Evolutionary conservation across 768 basidiomycete species (phyloP).

Genomic region (Podaxis sp.): DNA sequence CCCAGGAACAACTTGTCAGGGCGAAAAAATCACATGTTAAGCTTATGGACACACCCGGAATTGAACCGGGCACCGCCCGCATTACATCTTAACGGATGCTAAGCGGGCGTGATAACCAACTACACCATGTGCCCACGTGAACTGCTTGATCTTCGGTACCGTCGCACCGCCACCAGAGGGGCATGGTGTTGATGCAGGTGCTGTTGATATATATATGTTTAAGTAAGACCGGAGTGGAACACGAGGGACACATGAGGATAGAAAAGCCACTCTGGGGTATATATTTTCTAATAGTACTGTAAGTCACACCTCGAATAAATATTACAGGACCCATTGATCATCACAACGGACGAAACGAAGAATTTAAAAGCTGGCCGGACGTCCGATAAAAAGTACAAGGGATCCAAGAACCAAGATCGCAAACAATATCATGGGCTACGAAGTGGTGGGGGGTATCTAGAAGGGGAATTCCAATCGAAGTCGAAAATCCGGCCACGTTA

Average conservation of each 20-base stretch:
- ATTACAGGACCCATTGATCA: background rate
- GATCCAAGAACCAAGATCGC: background rate
- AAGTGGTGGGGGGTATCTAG: background rate
- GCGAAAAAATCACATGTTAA: too few relatives aligned
- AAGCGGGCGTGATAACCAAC: slow-evolving; percentile 1
- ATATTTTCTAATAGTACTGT: background rate
- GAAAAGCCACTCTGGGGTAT: background rate
- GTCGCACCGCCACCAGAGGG: too few relatives aligned
- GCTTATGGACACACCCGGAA: too few relatives aligned
- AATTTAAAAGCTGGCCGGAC: background rate
- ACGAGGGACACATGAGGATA: background rate
- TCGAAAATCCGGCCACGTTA: background rate
- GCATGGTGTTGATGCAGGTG: background rate
- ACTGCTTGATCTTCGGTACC: background rate
- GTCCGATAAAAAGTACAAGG: background rate
- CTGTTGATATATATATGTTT: background rate
- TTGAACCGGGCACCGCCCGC: background rate
- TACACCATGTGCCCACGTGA: background rate
- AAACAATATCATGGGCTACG: background rate
- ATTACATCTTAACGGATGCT: background rate
- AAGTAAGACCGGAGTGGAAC: background rate
- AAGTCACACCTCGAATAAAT: background rate
- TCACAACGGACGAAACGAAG: background rate
- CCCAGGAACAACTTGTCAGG: too few relatives aligned
- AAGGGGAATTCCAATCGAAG: background rate